Conservation (phyloP, 495 filamentous ascomycete genomes). For the Penicillium simplicissimum region DNA sequence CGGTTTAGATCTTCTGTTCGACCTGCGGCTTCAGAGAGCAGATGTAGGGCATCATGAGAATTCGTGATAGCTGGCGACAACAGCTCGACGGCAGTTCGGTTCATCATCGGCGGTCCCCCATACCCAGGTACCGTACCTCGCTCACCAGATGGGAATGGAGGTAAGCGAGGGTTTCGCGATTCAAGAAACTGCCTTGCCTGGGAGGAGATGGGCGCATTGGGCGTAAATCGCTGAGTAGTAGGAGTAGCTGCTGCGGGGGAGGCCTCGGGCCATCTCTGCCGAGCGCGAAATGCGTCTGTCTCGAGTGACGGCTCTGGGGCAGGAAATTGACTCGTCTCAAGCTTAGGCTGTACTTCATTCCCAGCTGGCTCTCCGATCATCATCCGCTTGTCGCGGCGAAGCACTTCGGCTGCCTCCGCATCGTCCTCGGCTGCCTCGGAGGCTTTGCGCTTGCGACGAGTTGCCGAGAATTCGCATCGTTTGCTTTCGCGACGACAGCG, state of each 20-base stretch:
- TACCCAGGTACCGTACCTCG: slow-evolving; percentile 29
- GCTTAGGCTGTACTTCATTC: slow-evolving; percentile 25
- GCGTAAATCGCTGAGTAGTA: slow-evolving; percentile 27
- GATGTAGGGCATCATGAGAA: slow-evolving; percentile 59
- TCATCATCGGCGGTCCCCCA: slow-evolving; percentile 51
- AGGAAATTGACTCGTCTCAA: slow-evolving; percentile 33
- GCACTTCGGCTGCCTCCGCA: slow-evolving; percentile 32
- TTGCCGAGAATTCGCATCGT: slow-evolving; percentile 96
- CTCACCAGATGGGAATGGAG: slow-evolving; percentile 33
- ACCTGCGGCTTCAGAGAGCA: slow-evolving; percentile 60
- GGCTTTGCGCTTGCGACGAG: slow-evolving; percentile 83
- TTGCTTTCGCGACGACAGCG: slow-evolving; percentile 91
- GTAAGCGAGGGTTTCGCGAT: slow-evolving; percentile 28
- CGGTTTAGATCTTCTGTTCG: slow-evolving; percentile 52
- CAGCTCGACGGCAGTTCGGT: slow-evolving; percentile 54
- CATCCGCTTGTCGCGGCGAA: slow-evolving; percentile 55
- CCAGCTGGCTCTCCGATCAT: slow-evolving; percentile 46
- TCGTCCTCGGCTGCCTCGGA: slow-evolving; percentile 61
- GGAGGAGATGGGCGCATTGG: slow-evolving; percentile 27
- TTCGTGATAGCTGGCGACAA: slow-evolving; percentile 59
- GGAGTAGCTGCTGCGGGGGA: slow-evolving; percentile 15
- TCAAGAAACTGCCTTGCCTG: slow-evolving; percentile 34
- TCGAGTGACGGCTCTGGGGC: slow-evolving; percentile 33
- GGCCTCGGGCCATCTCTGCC: slow-evolving; percentile 39
- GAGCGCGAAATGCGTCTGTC: slow-evolving; percentile 25